phyloP scores from a whole-genome alignment of 768 basidiomycete genomes.

The Boletus subparvulus region DNA sequence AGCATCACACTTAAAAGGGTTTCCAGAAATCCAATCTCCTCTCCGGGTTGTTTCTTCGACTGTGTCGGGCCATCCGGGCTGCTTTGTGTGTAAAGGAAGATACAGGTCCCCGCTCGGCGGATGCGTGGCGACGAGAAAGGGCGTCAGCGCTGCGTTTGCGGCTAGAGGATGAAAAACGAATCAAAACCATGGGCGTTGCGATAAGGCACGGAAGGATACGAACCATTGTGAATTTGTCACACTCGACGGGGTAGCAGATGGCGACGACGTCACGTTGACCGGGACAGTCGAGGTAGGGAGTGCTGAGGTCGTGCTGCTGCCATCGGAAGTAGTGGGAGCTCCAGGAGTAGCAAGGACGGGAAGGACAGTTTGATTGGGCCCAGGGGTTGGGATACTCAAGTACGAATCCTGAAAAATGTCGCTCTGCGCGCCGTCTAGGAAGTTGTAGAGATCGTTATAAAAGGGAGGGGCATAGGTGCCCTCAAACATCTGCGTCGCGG shows the following conservation, averaged over 20 bases:
- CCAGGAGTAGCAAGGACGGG: conserved; percentile 14
- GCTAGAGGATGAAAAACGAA: background rate
- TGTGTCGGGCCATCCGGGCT: conserved; percentile 10
- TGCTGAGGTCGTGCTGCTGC: background rate
- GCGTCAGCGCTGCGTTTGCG: background rate
- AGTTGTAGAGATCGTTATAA: conserved; percentile 72
- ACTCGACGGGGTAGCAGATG: conserved; percentile 1
- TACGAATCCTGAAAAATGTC: conserved; percentile 72
- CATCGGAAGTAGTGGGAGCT: background rate
- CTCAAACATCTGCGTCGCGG: conserved; percentile 56
- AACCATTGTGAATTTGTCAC: conserved; percentile 14
- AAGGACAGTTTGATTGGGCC: conserved; percentile 34
- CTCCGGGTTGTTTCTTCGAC: background rate
- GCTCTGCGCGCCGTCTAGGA: conserved; percentile 66
- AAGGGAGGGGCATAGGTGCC: conserved; percentile 58
- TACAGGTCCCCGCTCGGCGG: conserved; percentile 1
- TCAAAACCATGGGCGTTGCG: background rate
- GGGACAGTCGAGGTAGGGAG: background rate
- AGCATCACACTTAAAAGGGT: conserved; percentile 5
- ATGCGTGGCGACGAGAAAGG: conserved; percentile 7
- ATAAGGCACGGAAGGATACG: background rate
- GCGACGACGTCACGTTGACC: background rate
- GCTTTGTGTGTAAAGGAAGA: conserved; percentile 3
- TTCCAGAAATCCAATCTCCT: conserved; percentile 16
- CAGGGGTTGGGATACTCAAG: conserved; percentile 42